Base-by-base conservation (phyloP, 805 yeast genomes). In the Metschnikowia peoriensis region DNA sequence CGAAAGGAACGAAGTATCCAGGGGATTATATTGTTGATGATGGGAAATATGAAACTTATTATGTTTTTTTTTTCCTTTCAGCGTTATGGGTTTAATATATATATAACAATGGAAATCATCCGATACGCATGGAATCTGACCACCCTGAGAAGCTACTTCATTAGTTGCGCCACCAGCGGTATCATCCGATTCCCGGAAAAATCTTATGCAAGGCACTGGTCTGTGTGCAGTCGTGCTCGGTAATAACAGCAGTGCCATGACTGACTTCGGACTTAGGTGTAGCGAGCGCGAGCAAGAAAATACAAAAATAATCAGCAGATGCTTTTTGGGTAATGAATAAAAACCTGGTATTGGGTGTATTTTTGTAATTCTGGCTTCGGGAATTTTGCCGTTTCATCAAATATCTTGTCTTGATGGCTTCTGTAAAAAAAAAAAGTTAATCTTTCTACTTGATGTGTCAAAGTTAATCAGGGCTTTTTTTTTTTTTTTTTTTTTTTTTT, bases 131-230 rank as follows among this genome's bases (percentile, higher is more conserved):
- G n/a, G 45, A 29, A 42, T 42, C 38, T 28, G 38, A n/a, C 45
- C 45, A 28, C 32, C 32, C 29, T 9, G 27, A 41, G 29, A 11
- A 15, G 38, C 15, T 12, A 7, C 11, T 9, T 7, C 14, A 35
- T 22, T 28, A 34, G 45, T 49, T 41, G 52, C 52, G 45, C 52
- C 52, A 49, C 49, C 39, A 22, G 35, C 37, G 35, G 38, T 10
- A 44, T 49, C 52, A 49, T 40, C 48, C 52, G 52, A 49, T 49
- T 49, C 45, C 44, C 49, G 46, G 52, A 38, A 7, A 15, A 17
- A 38, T 14, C 15, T n/a, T 9, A 49, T 44, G 49, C 52, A 44
- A 10, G 45, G 22, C 45, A 38, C 32, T 44, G 50, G 44, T 16
- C 50, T 17, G 10, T 35, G 41, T 47, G 50, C 45, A 47, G 40